Base-by-base conservation (phyloP, 2,329 filamentous ascomycete species). In the Clonostachys rhizophaga region DNA sequence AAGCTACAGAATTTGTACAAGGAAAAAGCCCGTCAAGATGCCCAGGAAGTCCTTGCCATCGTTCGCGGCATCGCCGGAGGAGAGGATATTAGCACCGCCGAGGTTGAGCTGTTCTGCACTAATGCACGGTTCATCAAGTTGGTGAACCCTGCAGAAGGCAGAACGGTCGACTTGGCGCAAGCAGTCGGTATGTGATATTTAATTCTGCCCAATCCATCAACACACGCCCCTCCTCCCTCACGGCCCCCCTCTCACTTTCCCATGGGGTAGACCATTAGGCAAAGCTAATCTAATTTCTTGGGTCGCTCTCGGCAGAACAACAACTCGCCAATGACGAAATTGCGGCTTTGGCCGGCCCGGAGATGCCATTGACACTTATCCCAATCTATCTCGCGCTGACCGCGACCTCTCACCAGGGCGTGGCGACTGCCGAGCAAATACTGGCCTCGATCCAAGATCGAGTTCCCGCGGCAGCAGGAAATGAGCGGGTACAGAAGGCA, bases 1-100 rank as follows among this genome's bases (percentile, higher is more conserved):
- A 77, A 84, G 57, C 77, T 99, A 12, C 94, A 97, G 63, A 92
- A 88, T 57, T 82, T 97, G 50, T 99, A 97, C 79, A 96, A 95
- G 68, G 68, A 75, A 18, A 95, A 96, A 66, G 91, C 94, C 40
- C 83, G 87, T 34, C 72, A 79, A 58, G 94, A 99, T 58, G 72
- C 85, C 13, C 78, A 81, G 33, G 87, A 95, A 64, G 87, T 97
- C 3, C 69, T 90, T 4, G 68, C 74, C 12, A 81, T 68, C 12
- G 84, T 90, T 40, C 82, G 81, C 42, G 65, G 71, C 34, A 62
- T 68, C 45, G 61, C 73, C 34, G 67, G 62, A 65, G 81, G 65
- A 59, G 72, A 68, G 54, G 60, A 62, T 52, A 76, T 95, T 48
- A 76, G 86, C 42, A 73, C 81, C 41, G 79, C 80, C 46, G 89